Evolutionary conservation across 2,329 filamentous ascomycete species (phyloP).

Genomic region (Hypoxylon sp.): DNA sequence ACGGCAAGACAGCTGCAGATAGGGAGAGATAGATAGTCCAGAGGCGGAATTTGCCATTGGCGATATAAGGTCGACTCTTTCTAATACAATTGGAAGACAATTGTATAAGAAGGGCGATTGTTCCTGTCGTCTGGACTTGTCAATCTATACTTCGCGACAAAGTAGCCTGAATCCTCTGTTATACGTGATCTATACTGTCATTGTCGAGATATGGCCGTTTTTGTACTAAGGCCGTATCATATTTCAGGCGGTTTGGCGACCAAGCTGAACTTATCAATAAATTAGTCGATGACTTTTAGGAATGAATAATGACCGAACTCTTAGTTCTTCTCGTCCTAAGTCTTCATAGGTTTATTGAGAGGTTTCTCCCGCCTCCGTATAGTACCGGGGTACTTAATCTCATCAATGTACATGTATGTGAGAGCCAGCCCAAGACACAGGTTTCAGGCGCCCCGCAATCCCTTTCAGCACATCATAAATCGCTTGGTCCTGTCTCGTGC

Average conservation of each 20-base stretch:
- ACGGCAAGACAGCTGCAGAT: neutral
- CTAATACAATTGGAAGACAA: neutral
- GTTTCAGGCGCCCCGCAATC: neutral
- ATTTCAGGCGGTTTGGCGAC: no score
- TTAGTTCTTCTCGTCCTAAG: neutral
- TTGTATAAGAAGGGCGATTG: neutral
- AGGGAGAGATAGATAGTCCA: neutral
- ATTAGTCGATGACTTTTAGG: neutral
- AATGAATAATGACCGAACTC: neutral
- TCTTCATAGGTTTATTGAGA: neutral
- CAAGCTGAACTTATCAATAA: no score
- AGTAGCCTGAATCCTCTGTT: no score
- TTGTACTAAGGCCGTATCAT: no score
- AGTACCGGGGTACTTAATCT: neutral
- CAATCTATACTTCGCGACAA: neutral
- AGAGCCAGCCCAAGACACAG: neutral
- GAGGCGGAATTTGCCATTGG: neutral
- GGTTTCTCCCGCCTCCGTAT: no score
- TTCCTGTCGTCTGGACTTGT: neutral
- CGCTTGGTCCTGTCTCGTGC: no score
- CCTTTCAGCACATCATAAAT: neutral
- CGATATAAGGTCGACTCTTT: neutral
- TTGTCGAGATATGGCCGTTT: no score
- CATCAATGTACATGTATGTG: neutral
- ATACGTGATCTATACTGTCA: no score